Base-by-base conservation (phyloP, 345 rosid species). In the Brassica carinata region DNA sequence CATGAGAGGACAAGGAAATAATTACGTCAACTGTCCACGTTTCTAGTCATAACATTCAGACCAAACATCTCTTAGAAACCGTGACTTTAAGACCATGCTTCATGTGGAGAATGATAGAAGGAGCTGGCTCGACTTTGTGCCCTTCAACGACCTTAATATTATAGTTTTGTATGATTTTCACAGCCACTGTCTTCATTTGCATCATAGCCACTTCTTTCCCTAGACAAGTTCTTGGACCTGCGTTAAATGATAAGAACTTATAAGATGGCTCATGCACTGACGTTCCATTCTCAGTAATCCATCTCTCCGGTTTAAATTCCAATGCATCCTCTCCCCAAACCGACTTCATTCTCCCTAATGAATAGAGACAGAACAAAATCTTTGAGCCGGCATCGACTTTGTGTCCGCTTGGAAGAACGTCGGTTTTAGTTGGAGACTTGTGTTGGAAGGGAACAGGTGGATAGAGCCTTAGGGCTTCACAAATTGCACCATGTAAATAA, bases 161-260 rank as follows among this genome's bases (percentile, higher is more conserved):
- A 69, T 85, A 91, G 77, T 82, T 85, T 30, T 80, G 81, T 10
- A 91, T 38, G 1, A 91, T 62, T 71, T 58, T 58, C 40, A 81
- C 69, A 10, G 87, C 66, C 8, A 89, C 89, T 14, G 80, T 17
- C 79, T 91, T 91, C 91, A 91, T 84, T 62, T 87, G 88, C 26
- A 48, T 73, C 76, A 90, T 81, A 23, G 91, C 90, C 27, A 90
- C 73, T 72, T 87, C 89, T 75, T 87, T 89, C 19, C 94, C 94
- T 0, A 89, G 4, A 70, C 92, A 89, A 72, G 88, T 86, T 74
- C 90, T 87, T 2, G 94, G 94, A 59, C 92, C 92, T 0, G 90
- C 93, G 78, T 85, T 87, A 71, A 91, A 91, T 1, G 91, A 80
- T 1, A 84, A 51, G 73, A 91, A 91, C 86, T 90, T 88, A 77